Base-by-base conservation (phyloP, 495 filamentous ascomycete genomes). In the Aspergillus funiculosus region DNA sequence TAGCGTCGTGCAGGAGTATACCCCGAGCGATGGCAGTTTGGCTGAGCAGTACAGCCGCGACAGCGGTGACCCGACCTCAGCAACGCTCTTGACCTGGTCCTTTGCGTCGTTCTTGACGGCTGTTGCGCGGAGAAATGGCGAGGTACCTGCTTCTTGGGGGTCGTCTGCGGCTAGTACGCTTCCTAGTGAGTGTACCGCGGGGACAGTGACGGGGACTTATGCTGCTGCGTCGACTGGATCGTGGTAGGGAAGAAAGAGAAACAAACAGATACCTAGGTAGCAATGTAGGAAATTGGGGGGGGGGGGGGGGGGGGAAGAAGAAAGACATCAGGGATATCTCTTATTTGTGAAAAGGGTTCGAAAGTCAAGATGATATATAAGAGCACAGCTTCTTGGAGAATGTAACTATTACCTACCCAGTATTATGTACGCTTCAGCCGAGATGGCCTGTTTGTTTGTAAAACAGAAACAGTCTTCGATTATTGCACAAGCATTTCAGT, bases 11-110 rank as follows among this genome's bases (percentile, higher is more conserved):
- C 51, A 74, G 28, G 51, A 72, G 51, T 78, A 81, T 53, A 71
- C 71, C 0, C 62, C 64, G 5, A 52, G 69, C 13, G 66, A 73
- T 47, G 82, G 83, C 24, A 63, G 67, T 1, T 47, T 86, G 5
- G 60, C 77, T 4, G 83, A 87, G 59, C 81, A 86, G 53, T 85
- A 69, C 56, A 66, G 69, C 48, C 71, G 74, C 42, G 61, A 66
- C 47, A 63, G 52, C 29, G 83, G 83, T 15, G 41, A 39, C 0
- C 74, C 75, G 0, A 43, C 75, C 29, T 80, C 78, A 6, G 83
- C 80, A 6, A 18, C 51, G 8, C 69, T 84, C 53, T 65, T 86
- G 11, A 86, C 83, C 11, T 87, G 83, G 82, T 84, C 77, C 9
- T 83, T 80, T 54, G 76, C 78, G 2, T 63, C 79, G n/a, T 82